A percentile compares a stretch with the other conserved stretches of the same genome.
These are phyloP conservation scores for Talaromyces sp. DNA, from an alignment of 2,329 filamentous ascomycete species.

Conservation along the genomic window DNA sequence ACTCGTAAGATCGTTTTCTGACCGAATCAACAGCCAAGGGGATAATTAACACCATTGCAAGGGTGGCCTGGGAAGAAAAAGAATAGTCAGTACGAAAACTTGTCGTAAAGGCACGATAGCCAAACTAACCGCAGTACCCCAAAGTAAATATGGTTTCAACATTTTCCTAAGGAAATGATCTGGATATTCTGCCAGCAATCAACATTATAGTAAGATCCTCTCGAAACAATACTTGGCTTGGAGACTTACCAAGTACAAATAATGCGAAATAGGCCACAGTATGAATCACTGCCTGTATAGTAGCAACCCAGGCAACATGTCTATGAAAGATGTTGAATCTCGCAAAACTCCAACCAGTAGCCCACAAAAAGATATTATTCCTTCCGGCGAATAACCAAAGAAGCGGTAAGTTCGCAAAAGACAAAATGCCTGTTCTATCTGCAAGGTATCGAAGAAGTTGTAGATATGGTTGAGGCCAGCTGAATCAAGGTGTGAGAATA, in stretches of 20 bases:
- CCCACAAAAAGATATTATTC: constrained; percentile 65
- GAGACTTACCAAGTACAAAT: constrained; percentile 21
- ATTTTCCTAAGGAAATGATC: neutral
- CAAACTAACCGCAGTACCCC: constrained; percentile 28
- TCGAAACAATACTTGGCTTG: neutral
- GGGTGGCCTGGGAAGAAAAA: constrained; percentile 23
- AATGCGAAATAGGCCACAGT: constrained; percentile 58
- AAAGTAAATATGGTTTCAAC: constrained; percentile 13
- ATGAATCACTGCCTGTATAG: constrained; percentile 62
- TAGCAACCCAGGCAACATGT: constrained; percentile 63
- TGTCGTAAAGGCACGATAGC: neutral
- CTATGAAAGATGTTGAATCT: constrained; percentile 68
- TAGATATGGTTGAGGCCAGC: constrained; percentile 19
- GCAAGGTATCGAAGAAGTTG: constrained; percentile 58
- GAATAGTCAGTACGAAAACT: neutral
- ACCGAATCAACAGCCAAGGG: constrained; percentile 49
- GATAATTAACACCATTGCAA: constrained; percentile 43
- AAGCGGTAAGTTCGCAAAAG: constrained; percentile 62
- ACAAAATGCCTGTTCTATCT: constrained; percentile 64
- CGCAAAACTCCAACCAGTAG: constrained; percentile 67
- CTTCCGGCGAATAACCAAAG: constrained; percentile 67
- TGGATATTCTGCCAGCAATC: neutral
- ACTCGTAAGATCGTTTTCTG: constrained; percentile 45
- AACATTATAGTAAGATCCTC: neutral
- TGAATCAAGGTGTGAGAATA: constrained; percentile 10